Evolutionary conservation across 2,329 filamentous ascomycete genomes (phyloP), one percentile per base, ranked within the genome.

Genomic region (Calonectria hongkongensis): DNA sequence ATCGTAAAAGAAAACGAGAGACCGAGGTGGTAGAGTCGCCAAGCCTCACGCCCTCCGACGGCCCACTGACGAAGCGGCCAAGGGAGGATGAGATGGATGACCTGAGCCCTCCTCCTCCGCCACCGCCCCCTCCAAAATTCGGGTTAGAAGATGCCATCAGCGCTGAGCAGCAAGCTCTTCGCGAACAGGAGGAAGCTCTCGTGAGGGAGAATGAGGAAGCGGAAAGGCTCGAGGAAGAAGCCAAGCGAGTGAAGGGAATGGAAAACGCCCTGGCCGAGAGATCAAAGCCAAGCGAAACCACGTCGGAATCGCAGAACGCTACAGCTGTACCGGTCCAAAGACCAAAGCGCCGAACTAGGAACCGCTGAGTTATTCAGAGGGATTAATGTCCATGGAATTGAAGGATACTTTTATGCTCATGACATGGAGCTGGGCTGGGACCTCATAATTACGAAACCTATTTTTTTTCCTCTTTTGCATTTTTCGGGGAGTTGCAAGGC

Each of bases 1-100:
- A 89, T 30, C 85, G 89, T 62, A 95, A 95, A 82, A 90, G 93
- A 12, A 95, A 95, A 82, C 89, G 92, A 39, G 82, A 83, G n/a
- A 78, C 78, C 0, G 82, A 84, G 45, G 75, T 75, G 6, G 77
- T 75, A 43, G 86, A 84, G 18, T 87, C 87, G 33, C 84, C 86
- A 1, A 85, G 83, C 45, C 79, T 84, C 47, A 89, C 88, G 1
- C 89, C 90, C 1, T 87, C 86, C 1, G 92, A 92, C 76, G 86
- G 87, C n/a, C 89, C 89, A 27, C 89, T 87, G 45, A 82, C 88
- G 33, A 91, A 91, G 82, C 86, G 88, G 15, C 72, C 88, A 65
- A 88, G 88, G 75, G 88, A 89, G 67, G 85, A 87, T 15, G 86
- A 87, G 27, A 72, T 72, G 41, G 83, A 85, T 62, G 83, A 81